Base-by-base conservation (phyloP, 768 basidiomycete species). In the Mycena latifolia region DNA sequence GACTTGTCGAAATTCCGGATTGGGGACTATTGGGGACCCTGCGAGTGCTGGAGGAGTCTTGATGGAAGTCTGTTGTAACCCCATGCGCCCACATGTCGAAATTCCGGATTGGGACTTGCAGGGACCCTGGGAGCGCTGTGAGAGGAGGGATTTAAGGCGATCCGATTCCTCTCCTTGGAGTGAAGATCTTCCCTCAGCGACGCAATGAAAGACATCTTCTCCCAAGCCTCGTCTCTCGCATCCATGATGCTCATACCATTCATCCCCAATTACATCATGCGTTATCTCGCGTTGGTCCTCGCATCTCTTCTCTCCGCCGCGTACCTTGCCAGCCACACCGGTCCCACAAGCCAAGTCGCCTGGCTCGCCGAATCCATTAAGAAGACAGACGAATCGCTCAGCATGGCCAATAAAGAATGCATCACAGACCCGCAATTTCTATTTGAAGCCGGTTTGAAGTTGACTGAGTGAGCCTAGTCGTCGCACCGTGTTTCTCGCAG, bases 401-500 rank as follows among this genome's bases (percentile, higher is more conserved):
- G 22, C 8, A 37, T n/a, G 48, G 55, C 48, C 17, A 17, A 25
- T 28, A 28, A 43, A 7, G 54, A 63, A 51, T 63, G 55, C 46
- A 7, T n/a, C 27, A 43, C 37, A 48, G 47, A 63, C 17, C 62
- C 62, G 8, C 28, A 55, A 2, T 63, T 63, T 47, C 14, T 63
- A 5, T 29, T 28, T 33, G 54, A 63, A 43, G 47, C 35, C 0
- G 55, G 31, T 0, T 41, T 55, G 48, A 63, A 43, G 47, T 22
- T 63, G 35, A n/a, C 47, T 15, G 28, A 51, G 63, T 64, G 29
- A 15, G 50, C 39, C 5, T 20, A 12, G 33, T 33, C 20, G 29
- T 41, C n/a, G n/a, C 18, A 5, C 24, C 4, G n/a, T n/a, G 7
- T 28, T 3, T 48, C 6, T 51, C 25, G 6, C 17, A 24, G 17